Percentiles rank a stretch among this genome's conserved stretches.
Conservation (phyloP, 108 stramenopile species). For the Craspedostauros australis region DNA sequence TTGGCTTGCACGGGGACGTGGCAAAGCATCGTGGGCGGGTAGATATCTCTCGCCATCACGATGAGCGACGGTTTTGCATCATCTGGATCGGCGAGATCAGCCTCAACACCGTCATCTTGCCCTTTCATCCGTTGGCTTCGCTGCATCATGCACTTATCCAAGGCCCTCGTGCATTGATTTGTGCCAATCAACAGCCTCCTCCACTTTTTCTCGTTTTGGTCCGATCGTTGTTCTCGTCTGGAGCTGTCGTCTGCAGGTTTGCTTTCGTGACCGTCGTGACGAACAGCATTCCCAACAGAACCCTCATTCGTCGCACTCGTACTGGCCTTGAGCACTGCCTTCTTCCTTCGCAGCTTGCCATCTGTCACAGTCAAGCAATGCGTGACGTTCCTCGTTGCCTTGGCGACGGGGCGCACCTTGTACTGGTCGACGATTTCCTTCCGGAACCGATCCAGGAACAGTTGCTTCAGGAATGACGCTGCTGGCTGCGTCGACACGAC, state of each 20-base stretch:
- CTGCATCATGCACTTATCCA: constrained; percentile 25
- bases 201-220: neutral
- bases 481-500: constrained; percentile 27
- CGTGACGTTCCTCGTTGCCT: no score
- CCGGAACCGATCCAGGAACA: constrained; percentile 58
- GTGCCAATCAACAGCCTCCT: constrained; percentile 42
- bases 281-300: constrained; percentile 1
- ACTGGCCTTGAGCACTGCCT: neutral
- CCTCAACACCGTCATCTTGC: neutral
- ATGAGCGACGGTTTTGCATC: constrained; percentile 24
- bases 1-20: constrained; percentile 44
- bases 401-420: neutral
- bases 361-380: no score
- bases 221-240: neutral
- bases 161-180: constrained; percentile 54
- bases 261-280: neutral
- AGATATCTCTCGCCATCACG: constrained; percentile 48
- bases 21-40: constrained; percentile 53
- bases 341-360: neutral
- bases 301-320: no score
- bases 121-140: neutral
- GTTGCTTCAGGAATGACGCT: constrained; percentile 35
- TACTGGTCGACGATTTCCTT: constrained; percentile 52
- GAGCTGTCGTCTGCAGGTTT: no score
- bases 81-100: neutral